Conservation (phyloP, 495 filamentous ascomycete genomes). For the Amphirosellinia nigrospora region DNA sequence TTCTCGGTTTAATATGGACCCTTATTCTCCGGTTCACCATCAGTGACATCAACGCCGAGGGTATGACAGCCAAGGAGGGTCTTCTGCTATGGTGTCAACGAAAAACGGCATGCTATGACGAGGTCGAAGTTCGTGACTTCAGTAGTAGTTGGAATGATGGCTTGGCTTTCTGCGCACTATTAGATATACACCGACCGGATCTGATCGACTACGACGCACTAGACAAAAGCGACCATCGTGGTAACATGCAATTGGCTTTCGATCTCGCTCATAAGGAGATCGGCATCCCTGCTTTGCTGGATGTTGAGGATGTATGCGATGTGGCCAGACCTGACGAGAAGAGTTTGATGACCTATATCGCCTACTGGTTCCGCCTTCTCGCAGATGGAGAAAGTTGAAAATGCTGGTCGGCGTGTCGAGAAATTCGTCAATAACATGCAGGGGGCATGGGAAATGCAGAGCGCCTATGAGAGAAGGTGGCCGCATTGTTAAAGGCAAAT, state of each 20-base stretch:
- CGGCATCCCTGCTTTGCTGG: slow-evolving; percentile 91
- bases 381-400: slow-evolving; percentile 96
- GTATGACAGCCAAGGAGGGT: slow-evolving; percentile 96
- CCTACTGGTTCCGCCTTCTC: slow-evolving; percentile 99
- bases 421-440: slow-evolving; percentile 99
- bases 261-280: slow-evolving; percentile 95
- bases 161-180: slow-evolving; percentile 90
- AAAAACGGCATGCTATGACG: slow-evolving; percentile 98
- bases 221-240: slow-evolving; percentile 92
- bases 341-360: slow-evolving; percentile 98
- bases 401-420: slow-evolving; percentile 93
- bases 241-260: slow-evolving; percentile 97
- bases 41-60: slow-evolving; percentile 97
- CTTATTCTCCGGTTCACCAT: slow-evolving; percentile 97
- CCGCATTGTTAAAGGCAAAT: slow-evolving; percentile 75
- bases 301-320: slow-evolving; percentile 98
- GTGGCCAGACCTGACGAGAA: slow-evolving; percentile 95
- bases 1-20: slow-evolving; percentile 96
- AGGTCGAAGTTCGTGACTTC: slow-evolving; percentile 93
- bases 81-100: slow-evolving; percentile 96
- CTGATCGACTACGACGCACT: slow-evolving; percentile 94
- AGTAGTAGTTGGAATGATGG: slow-evolving; percentile 97
- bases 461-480: slow-evolving; percentile 87
- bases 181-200: slow-evolving; percentile 97
- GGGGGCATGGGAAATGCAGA: slow-evolving; percentile 99